Conservation (phyloP, 192 early-diverging fungal species). For the Funneliformis geosporum region DNA sequence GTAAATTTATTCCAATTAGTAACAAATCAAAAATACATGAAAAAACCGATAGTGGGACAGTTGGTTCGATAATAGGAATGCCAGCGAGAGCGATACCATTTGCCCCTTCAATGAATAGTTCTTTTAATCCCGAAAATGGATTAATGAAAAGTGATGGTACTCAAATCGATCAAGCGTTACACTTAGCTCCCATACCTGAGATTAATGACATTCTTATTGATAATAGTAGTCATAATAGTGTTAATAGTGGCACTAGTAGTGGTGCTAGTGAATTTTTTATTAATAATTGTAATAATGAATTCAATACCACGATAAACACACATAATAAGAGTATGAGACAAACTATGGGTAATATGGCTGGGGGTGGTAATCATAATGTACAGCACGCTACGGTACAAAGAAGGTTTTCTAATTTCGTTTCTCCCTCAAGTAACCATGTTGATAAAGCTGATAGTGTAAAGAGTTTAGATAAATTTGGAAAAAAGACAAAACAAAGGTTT, state of each 20-base stretch:
- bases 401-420: not conserved
- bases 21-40: slow-evolving; percentile 39
- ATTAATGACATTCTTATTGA: not conserved
- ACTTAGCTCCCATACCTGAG: not conserved
- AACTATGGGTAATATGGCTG: not conserved
- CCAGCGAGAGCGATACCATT: slow-evolving; percentile 8
- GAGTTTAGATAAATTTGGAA: not conserved
- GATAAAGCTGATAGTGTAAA: not conserved
- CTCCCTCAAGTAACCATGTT: not conserved
- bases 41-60: not conserved
- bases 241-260: not conserved
- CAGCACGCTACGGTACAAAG: not conserved
- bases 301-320: not conserved
- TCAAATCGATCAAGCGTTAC: not conserved
- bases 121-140: not conserved
- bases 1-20: slow-evolving; percentile 47
- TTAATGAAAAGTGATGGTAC: not conserved
- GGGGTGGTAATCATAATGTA: not conserved
- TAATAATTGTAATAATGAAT: not conserved
- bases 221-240: not conserved
- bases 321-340: not conserved
- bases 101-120: not conserved
- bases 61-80: slow-evolving; percentile 10
- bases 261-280: not conserved
- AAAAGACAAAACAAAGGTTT: slow-evolving; percentile 7